Percentiles rank a stretch among this genome's conserved stretches.
phyloP scores from a whole-genome alignment of 768 basidiomycete species.

The Tylopilus intermedius region DNA sequence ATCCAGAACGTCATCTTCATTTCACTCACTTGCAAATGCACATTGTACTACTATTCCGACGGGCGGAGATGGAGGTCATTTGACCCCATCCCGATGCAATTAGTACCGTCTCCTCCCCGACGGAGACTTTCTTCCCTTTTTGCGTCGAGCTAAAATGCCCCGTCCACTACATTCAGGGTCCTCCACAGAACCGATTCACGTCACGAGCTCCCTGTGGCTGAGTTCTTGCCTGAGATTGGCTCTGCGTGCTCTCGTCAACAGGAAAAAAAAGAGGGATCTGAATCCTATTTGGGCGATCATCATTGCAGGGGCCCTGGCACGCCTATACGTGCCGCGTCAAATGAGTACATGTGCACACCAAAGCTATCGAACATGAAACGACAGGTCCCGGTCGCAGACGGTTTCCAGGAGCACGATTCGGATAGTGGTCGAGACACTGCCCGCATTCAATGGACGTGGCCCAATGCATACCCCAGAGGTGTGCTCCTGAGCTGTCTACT shows the following conservation, averaged over 20 bases:
- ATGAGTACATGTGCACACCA: not conserved
- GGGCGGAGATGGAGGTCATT: not conserved
- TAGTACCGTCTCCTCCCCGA: not conserved
- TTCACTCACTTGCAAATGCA: too few relatives aligned
- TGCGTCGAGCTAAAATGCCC: not conserved
- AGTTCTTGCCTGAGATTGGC: conserved; percentile 9
- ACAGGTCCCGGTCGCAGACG: conserved; percentile 1
- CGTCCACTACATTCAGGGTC: not conserved
- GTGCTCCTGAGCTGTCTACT: too few relatives aligned
- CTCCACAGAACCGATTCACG: conserved; percentile 2
- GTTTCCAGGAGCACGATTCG: conserved; percentile 7
- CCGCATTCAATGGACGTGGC: too few relatives aligned
- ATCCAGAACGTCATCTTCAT: not conserved
- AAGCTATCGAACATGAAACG: conserved; percentile 1
- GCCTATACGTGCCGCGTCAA: not conserved
- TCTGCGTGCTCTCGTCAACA: conserved; percentile 1
- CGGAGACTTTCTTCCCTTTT: conserved; percentile 5
- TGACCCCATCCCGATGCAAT: not conserved
- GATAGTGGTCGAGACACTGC: not conserved
- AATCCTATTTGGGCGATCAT: not conserved
- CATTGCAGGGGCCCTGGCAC: not conserved
- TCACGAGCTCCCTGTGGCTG: conserved; percentile 11
- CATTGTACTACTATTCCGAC: not conserved
- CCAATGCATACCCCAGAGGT: not conserved
- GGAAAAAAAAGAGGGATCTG: conserved; percentile 2